Evolutionary conservation across 2,329 filamentous ascomycete species (phyloP), one percentile per base, ranked within the genome.

Genomic region (Microascus cirrosus): DNA sequence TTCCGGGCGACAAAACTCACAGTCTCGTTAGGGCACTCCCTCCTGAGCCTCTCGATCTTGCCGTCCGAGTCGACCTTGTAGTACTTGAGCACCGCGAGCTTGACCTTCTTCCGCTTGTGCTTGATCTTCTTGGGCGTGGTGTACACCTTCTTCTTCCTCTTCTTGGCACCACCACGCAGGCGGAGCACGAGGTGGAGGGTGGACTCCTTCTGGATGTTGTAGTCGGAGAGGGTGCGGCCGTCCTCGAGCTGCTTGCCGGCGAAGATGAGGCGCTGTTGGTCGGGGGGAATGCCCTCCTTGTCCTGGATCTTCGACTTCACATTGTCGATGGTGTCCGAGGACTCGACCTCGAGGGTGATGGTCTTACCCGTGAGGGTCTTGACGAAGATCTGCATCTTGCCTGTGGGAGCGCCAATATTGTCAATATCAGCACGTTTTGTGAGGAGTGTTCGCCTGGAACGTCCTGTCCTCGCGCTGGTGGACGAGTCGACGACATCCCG

Each of bases 101-200:
- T 99, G 86, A 89, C 96, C 93, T 99, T 99, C 91, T 97, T 99
- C 84, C 91, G 89, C 92, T 99, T 99, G 88, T 99, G 94, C 94
- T 99, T 99, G 89, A 99, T 99, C 91, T 99, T 99, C 92, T 99
- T 99, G 77, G 94, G 94, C 73, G 94, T 99, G 76, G 90, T 97
- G 89, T 99, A 99, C 69, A 99, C 94, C 92, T 99, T 99, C 91
- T 96, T 96, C 90, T 99, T 99, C 80, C 95, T 87, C 90, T 97
- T 96, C 91, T 99, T 99, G 75, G 79, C 92, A 78, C 93, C 94
- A 84, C 94, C 94, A 85, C 93, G 94, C 63, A 99, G 91, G 75
- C 94, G 90, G 70, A 99, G 87, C 70, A 99, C 94, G 69, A 97
- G 82, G 81, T 99, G 94, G 67, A 99, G 91, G 70, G 94, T 99